phyloP scores from a whole-genome alignment of 768 basidiomycete genomes.

The Auriscalpium orientale region DNA sequence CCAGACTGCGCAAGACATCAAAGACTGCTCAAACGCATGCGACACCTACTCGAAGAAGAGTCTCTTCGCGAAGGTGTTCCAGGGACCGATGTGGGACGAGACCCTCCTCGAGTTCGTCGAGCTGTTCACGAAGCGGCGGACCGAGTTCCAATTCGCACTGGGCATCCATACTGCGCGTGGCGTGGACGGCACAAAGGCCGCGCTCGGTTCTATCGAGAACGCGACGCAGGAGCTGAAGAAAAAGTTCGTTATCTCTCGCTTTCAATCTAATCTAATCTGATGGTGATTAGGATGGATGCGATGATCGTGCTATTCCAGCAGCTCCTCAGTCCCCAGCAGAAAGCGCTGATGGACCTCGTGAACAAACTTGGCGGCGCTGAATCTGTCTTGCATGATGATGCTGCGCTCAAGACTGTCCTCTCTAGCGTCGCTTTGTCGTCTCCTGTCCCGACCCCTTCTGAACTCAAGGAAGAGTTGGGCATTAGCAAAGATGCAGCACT shows the following conservation, averaged over 20 bases:
- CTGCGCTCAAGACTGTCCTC: slow-evolving; percentile 10
- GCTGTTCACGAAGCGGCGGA: slow-evolving; percentile 16
- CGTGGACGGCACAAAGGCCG: slow-evolving; percentile 14
- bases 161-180: slow-evolving; percentile 19
- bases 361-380: slow-evolving; percentile 15
- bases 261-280: background rate
- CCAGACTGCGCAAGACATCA: slow-evolving; percentile 16
- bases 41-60: slow-evolving; percentile 24
- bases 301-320: slow-evolving; percentile 3
- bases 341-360: slow-evolving; percentile 1
- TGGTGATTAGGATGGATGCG: slow-evolving; percentile 6
- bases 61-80: slow-evolving; percentile 19
- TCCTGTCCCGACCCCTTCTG: slow-evolving; percentile 12
- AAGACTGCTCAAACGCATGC: slow-evolving; percentile 23
- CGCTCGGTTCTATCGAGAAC: slow-evolving; percentile 5
- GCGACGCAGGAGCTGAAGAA: slow-evolving; percentile 4
- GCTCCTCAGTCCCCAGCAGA: slow-evolving; percentile 3
- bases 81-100: slow-evolving; percentile 20
- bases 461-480: slow-evolving; percentile 10
- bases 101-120: slow-evolving; percentile 16
- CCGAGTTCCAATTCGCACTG: slow-evolving; percentile 23
- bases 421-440: slow-evolving; percentile 6
- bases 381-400: slow-evolving; percentile 12
- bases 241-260: slow-evolving; percentile 2
- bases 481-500: slow-evolving; percentile 13